Conservation (phyloP, 1,284 basidiomycete genomes). For the Golubevia sp. region DNA sequence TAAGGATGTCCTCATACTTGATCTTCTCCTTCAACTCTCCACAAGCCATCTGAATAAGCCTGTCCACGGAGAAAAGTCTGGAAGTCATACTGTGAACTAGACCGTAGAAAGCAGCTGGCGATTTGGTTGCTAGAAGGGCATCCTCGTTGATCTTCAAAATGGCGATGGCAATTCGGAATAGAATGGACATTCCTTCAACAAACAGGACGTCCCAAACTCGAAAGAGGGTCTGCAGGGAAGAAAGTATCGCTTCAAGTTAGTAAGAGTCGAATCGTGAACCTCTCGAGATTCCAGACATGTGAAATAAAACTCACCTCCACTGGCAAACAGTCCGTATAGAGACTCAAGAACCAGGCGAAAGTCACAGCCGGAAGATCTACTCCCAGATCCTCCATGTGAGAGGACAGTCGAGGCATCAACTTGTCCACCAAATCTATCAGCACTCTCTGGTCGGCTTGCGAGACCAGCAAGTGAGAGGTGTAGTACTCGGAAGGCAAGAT, state of each 20-base stretch:
- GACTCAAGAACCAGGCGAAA: conserved; percentile 95
- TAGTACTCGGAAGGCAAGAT: conserved; percentile 63
- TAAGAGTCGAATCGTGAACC: no score
- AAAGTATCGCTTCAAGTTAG: no score
- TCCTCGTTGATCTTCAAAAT: conserved; percentile 45
- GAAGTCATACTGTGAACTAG: conserved; percentile 36
- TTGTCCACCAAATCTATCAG: conserved; percentile 83
- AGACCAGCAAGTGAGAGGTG: conserved; percentile 68
- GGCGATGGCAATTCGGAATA: conserved; percentile 55
- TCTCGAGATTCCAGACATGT: no score
- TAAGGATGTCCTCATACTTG: conserved; percentile 27
- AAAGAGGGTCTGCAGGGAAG: conserved; percentile 35
- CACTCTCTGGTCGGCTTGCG: conserved; percentile 89
- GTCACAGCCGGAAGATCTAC: conserved; percentile 92
- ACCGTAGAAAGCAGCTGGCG: conserved; percentile 42
- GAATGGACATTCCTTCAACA: conserved; percentile 51
- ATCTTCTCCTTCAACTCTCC: conserved; percentile 30
- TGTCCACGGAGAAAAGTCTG: conserved; percentile 35
- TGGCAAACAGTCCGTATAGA: conserved; percentile 94
- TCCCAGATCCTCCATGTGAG: conserved; percentile 77
- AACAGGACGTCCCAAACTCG: conserved; percentile 60
- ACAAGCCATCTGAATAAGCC: conserved; percentile 34
- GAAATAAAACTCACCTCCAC: conserved; percentile 79
- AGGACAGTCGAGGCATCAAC: conserved; percentile 74
- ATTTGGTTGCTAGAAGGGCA: conserved; percentile 34